phyloP scores from a whole-genome alignment of 2,329 filamentous ascomycete genomes.

The Albophoma yamanashiensis region DNA sequence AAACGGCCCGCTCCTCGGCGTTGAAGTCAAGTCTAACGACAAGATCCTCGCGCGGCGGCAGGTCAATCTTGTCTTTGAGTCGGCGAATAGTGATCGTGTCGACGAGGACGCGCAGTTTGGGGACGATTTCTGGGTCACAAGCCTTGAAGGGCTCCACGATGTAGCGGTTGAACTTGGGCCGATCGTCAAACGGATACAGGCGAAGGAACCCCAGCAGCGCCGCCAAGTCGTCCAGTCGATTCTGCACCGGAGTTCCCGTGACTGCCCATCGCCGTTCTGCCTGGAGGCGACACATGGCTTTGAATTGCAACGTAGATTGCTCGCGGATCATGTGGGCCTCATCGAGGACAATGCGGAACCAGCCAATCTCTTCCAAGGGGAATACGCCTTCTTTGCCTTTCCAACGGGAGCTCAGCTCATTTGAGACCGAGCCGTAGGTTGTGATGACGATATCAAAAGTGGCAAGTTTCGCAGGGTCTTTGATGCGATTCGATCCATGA shows the following conservation, averaged over 20 bases:
- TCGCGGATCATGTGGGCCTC: conserved; percentile 94
- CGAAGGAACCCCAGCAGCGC: conserved; percentile 79
- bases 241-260: conserved; percentile 94
- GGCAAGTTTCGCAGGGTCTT: conserved; percentile 56
- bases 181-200: conserved; percentile 75
- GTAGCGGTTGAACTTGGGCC: conserved; percentile 62
- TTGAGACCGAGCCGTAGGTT: conserved; percentile 80
- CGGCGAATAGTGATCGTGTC: conserved; percentile 90
- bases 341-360: conserved; percentile 89
- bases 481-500: conserved; percentile 68
- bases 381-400: conserved; percentile 48
- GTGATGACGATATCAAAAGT: conserved; percentile 80
- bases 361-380: conserved; percentile 69
- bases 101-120: conserved; percentile 78
- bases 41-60: conserved; percentile 64
- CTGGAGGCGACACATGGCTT: conserved; percentile 69
- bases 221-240: conserved; percentile 80
- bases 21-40: conserved; percentile 68
- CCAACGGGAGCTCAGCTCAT: conserved; percentile 58
- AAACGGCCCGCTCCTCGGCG: conserved; percentile 62
- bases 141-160: conserved; percentile 81
- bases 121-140: conserved; percentile 73
- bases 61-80: conserved; percentile 80
- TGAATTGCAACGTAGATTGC: conserved; percentile 68
- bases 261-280: conserved; percentile 87